Evolutionary conservation across 306 rosid genomes (phyloP), one percentile per base, ranked within the genome.

Genomic region (Sesbania bispinosa): DNA sequence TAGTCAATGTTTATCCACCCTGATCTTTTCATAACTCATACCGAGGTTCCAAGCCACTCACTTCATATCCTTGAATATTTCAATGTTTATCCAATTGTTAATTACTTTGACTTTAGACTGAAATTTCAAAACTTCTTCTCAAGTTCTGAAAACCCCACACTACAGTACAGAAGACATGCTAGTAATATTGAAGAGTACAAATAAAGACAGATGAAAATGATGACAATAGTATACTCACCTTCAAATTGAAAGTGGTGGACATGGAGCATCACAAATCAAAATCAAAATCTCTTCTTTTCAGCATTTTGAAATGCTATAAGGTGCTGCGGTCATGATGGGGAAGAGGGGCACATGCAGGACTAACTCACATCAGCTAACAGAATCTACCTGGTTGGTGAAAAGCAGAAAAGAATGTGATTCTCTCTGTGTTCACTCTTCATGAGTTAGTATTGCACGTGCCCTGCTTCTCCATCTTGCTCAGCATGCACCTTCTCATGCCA

Each of bases 381-480:
- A 65, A 62, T 59, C 42, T 67, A 23, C 5, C 39, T 33, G 70
- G 10, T 20, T 20, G 54, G 72, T 27, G 58, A 69, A 27, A 60
- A 45, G 41, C 79, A 78, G 54, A 16, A 27, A 27, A 18, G 18
- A 46, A 69, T 42, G 76, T 68, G 67, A 65, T 67, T 67, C 62
- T 67, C 60, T 68, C 10, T 38, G 63, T 21, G 33, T 63, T 62
- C 47, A 58, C 24, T 11, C 18, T 64, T 43, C 53, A 67, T 62
- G 96, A 88, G 96, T 86, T 80, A 89, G 95, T 62, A 75, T 79
- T 89, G 94, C 96, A 92, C 98, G 98, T 92, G 96, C 98, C 96
- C 96, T 92, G 98, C 98, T 92, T 89, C 98, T 92, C 98, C 98
- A 92, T 88, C 98, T 55, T 81, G 96, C 83, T 83, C 94, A 71